Evolutionary conservation across 73 alveolate species (phyloP).

Genomic region (Paramecium pentaurelia): DNA sequence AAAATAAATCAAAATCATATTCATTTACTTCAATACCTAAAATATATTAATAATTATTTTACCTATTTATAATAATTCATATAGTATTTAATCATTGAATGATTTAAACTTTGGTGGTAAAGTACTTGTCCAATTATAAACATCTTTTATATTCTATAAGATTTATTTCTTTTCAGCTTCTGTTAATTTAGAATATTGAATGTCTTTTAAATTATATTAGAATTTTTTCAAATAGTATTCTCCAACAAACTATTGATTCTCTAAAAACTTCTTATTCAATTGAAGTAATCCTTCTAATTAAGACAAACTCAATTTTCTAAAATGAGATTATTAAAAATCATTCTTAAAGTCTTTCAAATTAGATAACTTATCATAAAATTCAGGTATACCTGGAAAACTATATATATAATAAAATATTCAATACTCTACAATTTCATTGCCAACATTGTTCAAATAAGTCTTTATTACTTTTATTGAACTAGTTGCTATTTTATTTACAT

Average conservation of each 20-base stretch:
- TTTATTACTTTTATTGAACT: not conserved
- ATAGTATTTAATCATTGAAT: not conserved
- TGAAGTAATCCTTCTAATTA: not conserved
- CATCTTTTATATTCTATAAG: not conserved
- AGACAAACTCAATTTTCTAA: conserved; percentile 13
- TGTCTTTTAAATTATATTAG: not conserved
- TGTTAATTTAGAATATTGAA: not conserved
- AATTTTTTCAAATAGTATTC: not conserved
- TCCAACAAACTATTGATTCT: not conserved
- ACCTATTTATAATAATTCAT: not conserved
- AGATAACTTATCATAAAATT: not conserved
- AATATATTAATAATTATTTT: too few relatives aligned
- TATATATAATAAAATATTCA: not conserved
- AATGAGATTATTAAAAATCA: not conserved
- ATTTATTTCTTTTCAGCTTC: not conserved
- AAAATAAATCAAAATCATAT: not conserved
- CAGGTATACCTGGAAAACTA: not conserved
- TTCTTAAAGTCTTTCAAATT: not conserved
- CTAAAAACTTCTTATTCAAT: not conserved
- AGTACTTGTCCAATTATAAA: not conserved
- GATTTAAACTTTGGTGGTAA: not conserved
- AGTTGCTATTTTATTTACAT: not conserved
- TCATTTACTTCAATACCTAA: not conserved
- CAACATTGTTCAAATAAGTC: not conserved
- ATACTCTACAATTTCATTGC: not conserved